These are phyloP conservation scores for Suillus paluster DNA, from an alignment of 768 basidiomycete genomes.

Conservation along the genomic window DNA sequence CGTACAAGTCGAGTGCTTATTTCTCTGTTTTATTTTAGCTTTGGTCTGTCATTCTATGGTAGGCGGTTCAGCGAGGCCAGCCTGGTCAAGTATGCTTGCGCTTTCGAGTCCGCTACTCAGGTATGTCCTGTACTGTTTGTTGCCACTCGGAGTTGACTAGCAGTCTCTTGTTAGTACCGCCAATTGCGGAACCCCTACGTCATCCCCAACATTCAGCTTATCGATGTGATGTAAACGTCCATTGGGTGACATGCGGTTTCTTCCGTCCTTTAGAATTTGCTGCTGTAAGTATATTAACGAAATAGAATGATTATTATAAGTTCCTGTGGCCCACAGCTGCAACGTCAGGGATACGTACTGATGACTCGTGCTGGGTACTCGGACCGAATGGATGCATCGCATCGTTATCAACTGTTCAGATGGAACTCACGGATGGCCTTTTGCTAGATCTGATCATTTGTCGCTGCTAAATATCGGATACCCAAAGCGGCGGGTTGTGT, in stretches of 20 bases:
- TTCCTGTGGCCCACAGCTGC: neutral
- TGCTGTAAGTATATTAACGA: neutral
- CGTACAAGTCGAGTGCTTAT: neutral
- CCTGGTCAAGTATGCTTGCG: constrained; percentile 5
- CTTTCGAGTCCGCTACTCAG: constrained; percentile 4
- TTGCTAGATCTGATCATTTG: neutral
- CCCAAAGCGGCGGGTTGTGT: neutral
- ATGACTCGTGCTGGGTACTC: neutral
- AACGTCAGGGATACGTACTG: neutral
- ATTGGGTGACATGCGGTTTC: neutral
- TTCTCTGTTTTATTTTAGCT: neutral
- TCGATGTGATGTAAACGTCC: neutral
- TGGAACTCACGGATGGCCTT: neutral
- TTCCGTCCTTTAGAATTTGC: neutral
- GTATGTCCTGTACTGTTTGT: too few species aligned
- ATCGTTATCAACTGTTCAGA: neutral
- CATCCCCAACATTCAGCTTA: constrained; percentile 4
- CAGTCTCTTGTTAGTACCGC: neutral
- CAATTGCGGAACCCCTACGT: neutral
- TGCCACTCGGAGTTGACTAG: neutral
- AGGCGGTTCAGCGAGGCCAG: constrained; percentile 5
- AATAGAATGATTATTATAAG: neutral
- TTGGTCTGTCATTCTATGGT: constrained; percentile 4
- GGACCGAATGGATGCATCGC: neutral
- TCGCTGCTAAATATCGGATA: neutral